Base-by-base conservation (phyloP, 805 yeast species). In the Kregervanrija delftensis region DNA sequence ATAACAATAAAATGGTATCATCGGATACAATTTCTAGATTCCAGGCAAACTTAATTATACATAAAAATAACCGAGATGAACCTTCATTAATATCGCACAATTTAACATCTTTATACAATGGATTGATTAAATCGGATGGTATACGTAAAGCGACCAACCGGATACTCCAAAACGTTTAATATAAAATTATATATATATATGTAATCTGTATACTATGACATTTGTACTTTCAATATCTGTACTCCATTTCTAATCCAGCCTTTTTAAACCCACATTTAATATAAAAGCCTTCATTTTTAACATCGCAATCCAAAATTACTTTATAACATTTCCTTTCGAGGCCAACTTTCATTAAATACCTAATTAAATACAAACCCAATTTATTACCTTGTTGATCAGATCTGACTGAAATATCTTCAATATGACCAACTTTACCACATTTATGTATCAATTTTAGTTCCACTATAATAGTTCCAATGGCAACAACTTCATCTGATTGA, bases 361-460 rank as follows among this genome's bases (percentile, higher is more conserved):
- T 67, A 52, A 91, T 86, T 64, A 91, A 61, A 13, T 72, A 65
- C 52, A 72, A 68, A 0, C 99, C 99, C 39, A 91, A 67, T 53
- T 78, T 78, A 59, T 83, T 81, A 6, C 99, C 99, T 58, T 90
- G 97, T 59, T 86, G 86, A 14, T 72, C 66, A 30, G 62, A 59
- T 14, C 79, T 72, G 4, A 91, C 95, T 1, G 97, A 83, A 49
- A 91, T 91, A 61, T 91, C 99, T 59, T 91, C 99, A 50, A 91
- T 84, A 66, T 91, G 98, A 2, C 98, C 98, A 4, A 87, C 95
- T 42, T 73, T 64, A 0, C 96, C 95, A 61, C 93, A 80, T 35
- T 69, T 77, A 64, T 91, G 99, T 50, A 93, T 88, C 50, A 83
- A 66, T 63, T 91, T 91, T 41, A 73, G 74, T 62, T 91, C 99